Evolutionary conservation across 176 grass and related monocot genomes (phyloP), one percentile per base, ranked within the genome.

Genomic region (Eremochloa ophiuroides): DNA sequence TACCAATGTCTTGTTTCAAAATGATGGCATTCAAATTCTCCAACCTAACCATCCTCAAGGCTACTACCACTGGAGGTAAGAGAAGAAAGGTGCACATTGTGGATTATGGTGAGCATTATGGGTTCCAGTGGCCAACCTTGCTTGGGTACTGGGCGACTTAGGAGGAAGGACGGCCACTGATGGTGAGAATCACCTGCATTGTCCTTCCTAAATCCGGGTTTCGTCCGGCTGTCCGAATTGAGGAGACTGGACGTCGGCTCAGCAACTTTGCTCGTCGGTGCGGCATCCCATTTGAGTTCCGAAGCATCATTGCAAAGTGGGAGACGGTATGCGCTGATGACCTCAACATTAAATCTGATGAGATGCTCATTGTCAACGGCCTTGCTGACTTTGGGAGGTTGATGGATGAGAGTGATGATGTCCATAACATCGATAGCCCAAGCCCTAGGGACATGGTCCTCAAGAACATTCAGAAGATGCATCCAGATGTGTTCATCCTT

Each of bases 61-160:
- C 63, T 5, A 30, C n/a, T n/a, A n/a, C 66, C 11, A 16, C 25
- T 3, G 62, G 18, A 8, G 22, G 43, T 12, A 46, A 80, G 53
- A 80, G 15, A 41, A 76, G 30, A 7, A 65, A 73, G 62, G 18
- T 90, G 67, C 88, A 90, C 48, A 90, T 90, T 10, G 71, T 90
- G 13, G 80, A 87, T 62, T 90, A 79, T 3, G 44, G 76, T 35
- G 5, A 80, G 26, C 17, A 64, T 0, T 90, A 83, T 7, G 88
- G 88, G 2, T 91, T 87, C 22, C 84, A 91, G 42, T 91, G 80
- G 84, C 69, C 84, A 7, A 44, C 16, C 1, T 55, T 91, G 31
- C 64, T 91, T 6, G 5, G 16, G 6, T 8, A 7, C 18, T 56
- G 84, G 10, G 70, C 18, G 8, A 51, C 1, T 3, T 40, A 74